Conservation (phyloP, 768 basidiomycete genomes). For the Epithele typhae region DNA sequence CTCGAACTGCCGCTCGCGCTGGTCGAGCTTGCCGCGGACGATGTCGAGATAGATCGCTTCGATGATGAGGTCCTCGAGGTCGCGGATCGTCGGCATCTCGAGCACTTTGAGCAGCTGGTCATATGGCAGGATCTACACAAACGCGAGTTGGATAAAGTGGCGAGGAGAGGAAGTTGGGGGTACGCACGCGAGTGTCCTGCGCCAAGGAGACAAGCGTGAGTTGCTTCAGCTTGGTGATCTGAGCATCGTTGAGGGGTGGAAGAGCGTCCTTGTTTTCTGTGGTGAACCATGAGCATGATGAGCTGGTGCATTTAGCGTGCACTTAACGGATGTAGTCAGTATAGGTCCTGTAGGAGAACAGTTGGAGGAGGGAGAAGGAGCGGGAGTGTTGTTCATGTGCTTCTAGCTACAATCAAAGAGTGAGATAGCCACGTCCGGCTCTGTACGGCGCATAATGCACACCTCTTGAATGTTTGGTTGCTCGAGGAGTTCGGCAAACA, state of each 20-base stretch:
- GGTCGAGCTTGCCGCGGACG: constrained; percentile 88
- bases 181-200: constrained; percentile 65
- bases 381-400: constrained; percentile 59
- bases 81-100: constrained; percentile 74
- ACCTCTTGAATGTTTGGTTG: constrained; percentile 84
- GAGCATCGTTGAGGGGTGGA: constrained; percentile 66
- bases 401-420: constrained; percentile 47
- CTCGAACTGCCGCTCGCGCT: constrained; percentile 84
- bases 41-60: constrained; percentile 93
- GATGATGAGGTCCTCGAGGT: constrained; percentile 95
- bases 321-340: constrained; percentile 65
- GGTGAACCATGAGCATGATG: not conserved
- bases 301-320: not conserved
- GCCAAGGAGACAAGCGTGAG: constrained; percentile 88
- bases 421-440: not conserved
- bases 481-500: constrained; percentile 86
- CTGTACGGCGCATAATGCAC: constrained; percentile 17
- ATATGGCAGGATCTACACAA: constrained; percentile 74
- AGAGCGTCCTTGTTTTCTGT: constrained; percentile 62
- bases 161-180: too few species aligned
- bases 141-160: not conserved
- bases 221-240: constrained; percentile 87
- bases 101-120: constrained; percentile 63
- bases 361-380: constrained; percentile 62
- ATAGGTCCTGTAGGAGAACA: constrained; percentile 90